phyloP scores from a whole-genome alignment of 768 basidiomycete genomes.

The Xerocomellus amylosporus region DNA sequence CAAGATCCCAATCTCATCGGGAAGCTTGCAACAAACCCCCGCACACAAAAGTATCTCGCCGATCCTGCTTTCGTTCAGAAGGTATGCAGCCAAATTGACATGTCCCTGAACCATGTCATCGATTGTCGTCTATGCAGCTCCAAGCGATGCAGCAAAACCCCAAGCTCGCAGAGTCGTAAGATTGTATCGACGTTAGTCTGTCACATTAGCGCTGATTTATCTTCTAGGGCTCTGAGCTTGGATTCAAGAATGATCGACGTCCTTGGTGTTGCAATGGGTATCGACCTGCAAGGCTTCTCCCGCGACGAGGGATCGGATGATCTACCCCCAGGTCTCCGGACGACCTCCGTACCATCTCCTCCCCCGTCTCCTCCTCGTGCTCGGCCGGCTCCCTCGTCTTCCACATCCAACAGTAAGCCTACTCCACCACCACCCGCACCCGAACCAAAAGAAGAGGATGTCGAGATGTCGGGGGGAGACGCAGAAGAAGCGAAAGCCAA shows the following conservation, averaged over 20 bases:
- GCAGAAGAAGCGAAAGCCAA: conserved; percentile 71
- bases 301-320: conserved; percentile 84
- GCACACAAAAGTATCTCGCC: conserved; percentile 77
- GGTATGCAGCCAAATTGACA: conserved; percentile 29
- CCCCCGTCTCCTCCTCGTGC: conserved; percentile 30
- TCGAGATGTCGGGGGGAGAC: conserved; percentile 64
- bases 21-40: conserved; percentile 85
- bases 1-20: conserved; percentile 76
- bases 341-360: conserved; percentile 20
- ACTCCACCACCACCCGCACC: conserved; percentile 39
- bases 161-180: conserved; percentile 55
- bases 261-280: conserved; percentile 87
- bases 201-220: conserved; percentile 4
- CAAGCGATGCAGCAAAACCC: conserved; percentile 69
- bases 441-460: conserved; percentile 51
- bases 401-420: conserved; percentile 41
- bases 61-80: conserved; percentile 81
- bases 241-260: conserved; percentile 95
- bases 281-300: conserved; percentile 85
- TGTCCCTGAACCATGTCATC: not conserved
- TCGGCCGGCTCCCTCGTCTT: conserved; percentile 37
- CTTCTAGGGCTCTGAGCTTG: conserved; percentile 47
- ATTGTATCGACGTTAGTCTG: not conserved
- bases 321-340: conserved; percentile 57
- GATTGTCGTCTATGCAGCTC: conserved; percentile 39